Percentiles rank a stretch among this genome's conserved stretches.
Conservation (phyloP, 495 filamentous ascomycete species). For the Aspergillus biplanus region DNA sequence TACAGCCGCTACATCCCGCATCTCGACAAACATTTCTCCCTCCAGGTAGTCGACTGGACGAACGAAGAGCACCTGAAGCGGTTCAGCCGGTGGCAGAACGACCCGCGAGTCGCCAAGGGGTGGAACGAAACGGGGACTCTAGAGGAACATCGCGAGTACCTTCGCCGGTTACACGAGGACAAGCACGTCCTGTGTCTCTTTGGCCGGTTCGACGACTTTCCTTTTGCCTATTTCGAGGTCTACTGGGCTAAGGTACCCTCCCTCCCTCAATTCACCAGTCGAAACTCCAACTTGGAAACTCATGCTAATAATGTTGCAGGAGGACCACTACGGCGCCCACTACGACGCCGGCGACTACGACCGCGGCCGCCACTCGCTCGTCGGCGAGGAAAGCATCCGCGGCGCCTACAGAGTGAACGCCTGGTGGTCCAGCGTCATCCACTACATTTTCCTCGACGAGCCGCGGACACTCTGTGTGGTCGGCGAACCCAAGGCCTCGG, state of each 20-base stretch:
- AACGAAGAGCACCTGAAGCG: constrained; percentile 57
- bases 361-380: constrained; percentile 69
- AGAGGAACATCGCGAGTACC: constrained; percentile 63
- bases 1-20: constrained; percentile 73
- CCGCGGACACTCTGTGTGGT: constrained; percentile 64
- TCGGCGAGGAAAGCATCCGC: constrained; percentile 64
- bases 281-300: too few species aligned
- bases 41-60: constrained; percentile 62
- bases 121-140: constrained; percentile 65
- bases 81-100: constrained; percentile 69
- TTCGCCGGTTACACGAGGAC: constrained; percentile 61
- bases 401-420: constrained; percentile 68
- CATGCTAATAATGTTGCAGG: constrained; percentile 47
- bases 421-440: constrained; percentile 71
- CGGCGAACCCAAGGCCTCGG: constrained; percentile 67
- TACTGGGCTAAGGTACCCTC: constrained; percentile 68
- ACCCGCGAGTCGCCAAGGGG: constrained; percentile 65
- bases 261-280: too few species aligned
- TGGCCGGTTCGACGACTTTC: constrained; percentile 61
- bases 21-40: constrained; percentile 66
- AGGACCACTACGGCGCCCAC: constrained; percentile 68
- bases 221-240: constrained; percentile 70
- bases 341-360: constrained; percentile 66
- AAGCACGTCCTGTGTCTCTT: constrained; percentile 65
- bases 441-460: constrained; percentile 72